Evolutionary conservation across 2,329 filamentous ascomycete genomes (phyloP).

Genomic region (Calonectria leucothoes): DNA sequence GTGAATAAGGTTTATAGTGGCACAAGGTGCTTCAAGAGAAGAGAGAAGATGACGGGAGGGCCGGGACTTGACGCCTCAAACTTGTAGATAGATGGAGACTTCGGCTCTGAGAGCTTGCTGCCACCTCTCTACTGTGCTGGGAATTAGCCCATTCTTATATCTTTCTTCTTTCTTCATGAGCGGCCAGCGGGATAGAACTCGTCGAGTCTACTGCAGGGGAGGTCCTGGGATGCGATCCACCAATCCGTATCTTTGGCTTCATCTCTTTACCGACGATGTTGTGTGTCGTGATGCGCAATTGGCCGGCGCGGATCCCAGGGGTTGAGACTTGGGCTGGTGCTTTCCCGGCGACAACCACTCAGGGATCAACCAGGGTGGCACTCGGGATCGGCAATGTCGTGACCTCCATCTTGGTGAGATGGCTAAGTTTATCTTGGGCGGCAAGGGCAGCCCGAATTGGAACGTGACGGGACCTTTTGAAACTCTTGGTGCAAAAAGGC

Average conservation of each 20-base stretch:
- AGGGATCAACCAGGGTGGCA: neutral
- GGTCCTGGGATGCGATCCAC: neutral
- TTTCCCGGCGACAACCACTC: neutral
- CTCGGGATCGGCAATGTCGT: neutral
- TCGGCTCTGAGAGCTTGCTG: neutral
- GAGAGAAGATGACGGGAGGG: neutral
- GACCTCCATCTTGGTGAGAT: neutral
- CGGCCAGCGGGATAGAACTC: neutral
- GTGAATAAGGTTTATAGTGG: neutral
- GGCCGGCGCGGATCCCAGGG: neutral
- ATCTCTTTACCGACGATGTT: neutral
- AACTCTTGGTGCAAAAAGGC: neutral
- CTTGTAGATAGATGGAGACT: neutral
- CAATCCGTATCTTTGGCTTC: neutral
- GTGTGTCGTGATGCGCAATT: neutral
- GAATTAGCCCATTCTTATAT: neutral
- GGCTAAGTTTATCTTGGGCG: constrained; percentile 5
- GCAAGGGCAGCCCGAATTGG: neutral
- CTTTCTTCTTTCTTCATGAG: neutral
- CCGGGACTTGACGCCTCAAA: neutral
- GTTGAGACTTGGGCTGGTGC: neutral
- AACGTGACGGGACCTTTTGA: constrained; percentile 8
- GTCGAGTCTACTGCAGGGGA: neutral
- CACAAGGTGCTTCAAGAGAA: neutral
- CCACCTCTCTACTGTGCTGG: neutral